Evolutionary conservation across 257 asterid genomes (phyloP).

Genomic region (Handroanthus guayacan): DNA sequence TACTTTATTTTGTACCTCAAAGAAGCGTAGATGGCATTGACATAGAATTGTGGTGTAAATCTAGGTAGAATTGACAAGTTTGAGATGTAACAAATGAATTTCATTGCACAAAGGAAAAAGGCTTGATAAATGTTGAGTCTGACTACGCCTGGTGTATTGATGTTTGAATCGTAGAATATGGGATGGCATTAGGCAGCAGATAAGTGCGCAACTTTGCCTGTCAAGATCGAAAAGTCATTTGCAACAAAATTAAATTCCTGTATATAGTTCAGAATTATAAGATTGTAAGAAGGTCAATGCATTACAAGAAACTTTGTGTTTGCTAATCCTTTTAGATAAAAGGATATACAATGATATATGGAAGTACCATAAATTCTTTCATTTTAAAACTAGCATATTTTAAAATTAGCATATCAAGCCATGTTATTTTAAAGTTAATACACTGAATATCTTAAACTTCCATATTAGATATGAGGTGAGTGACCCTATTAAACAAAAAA

Average conservation of each 20-base stretch:
- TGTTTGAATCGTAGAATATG: constrained; percentile 77
- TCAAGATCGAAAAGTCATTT: constrained; percentile 1
- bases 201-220: constrained; percentile 57
- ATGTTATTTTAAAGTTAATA: too few relatives aligned
- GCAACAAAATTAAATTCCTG: neutral
- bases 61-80: constrained; percentile 51
- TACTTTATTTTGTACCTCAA: constrained; percentile 56
- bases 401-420: too few relatives aligned
- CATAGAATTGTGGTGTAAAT: constrained; percentile 53
- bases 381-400: too few relatives aligned
- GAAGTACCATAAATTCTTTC: too few relatives aligned
- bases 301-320: neutral
- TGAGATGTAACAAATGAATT: constrained; percentile 66
- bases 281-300: neutral
- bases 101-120: constrained; percentile 87
- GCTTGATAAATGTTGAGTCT: constrained; percentile 86
- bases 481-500: too few relatives aligned
- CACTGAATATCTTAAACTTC: too few relatives aligned
- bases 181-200: constrained; percentile 85
- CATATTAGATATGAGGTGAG: too few relatives aligned
- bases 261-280: neutral
- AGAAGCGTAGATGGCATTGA: constrained; percentile 52
- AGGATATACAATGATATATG: neutral
- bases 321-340: neutral
- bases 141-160: constrained; percentile 79